These are phyloP conservation scores for Phoma herbarum DNA, from an alignment of 2,329 filamentous ascomycete species.

Conservation along the genomic window DNA sequence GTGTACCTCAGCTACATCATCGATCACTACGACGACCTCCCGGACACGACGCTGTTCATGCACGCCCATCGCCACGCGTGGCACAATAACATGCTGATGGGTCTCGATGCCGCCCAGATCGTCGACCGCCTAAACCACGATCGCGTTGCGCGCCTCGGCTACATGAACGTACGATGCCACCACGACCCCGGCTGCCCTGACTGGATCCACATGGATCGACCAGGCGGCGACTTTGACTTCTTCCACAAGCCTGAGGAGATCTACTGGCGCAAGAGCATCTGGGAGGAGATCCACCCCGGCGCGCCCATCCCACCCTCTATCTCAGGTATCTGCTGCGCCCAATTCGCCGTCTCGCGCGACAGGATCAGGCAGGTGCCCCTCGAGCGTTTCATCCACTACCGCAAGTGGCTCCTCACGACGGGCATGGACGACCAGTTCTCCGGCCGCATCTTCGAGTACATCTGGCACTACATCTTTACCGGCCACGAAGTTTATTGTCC, in stretches of 20 bases:
- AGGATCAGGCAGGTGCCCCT: constrained; percentile 59
- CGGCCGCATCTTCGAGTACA: constrained; percentile 52
- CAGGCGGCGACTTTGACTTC: constrained; percentile 52
- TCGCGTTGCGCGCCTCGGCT: constrained; percentile 62
- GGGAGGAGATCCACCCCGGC: constrained; percentile 55
- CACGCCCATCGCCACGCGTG: constrained; percentile 64
- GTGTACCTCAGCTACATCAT: constrained; percentile 69
- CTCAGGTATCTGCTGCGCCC: constrained; percentile 63
- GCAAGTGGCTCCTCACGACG: constrained; percentile 61
- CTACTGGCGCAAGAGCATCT: constrained; percentile 46
- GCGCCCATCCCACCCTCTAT: constrained; percentile 48
- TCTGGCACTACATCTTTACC: constrained; percentile 54
- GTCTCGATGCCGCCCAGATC: constrained; percentile 60
- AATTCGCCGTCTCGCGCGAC: constrained; percentile 62
- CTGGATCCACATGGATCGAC: constrained; percentile 62
- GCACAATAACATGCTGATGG: constrained; percentile 67
- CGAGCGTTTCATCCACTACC: constrained; percentile 62
- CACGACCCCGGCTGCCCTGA: constrained; percentile 67
- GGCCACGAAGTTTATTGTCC: constrained; percentile 51
- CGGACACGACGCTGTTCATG: constrained; percentile 68
- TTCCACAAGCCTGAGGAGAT: constrained; percentile 53
- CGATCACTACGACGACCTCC: constrained; percentile 67
- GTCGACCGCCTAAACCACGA: constrained; percentile 61
- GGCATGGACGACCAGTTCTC: constrained; percentile 50
- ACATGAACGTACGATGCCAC: constrained; percentile 68